phyloP scores from a whole-genome alignment of 257 asterid genomes.

The Nicotiana benthamiana region DNA sequence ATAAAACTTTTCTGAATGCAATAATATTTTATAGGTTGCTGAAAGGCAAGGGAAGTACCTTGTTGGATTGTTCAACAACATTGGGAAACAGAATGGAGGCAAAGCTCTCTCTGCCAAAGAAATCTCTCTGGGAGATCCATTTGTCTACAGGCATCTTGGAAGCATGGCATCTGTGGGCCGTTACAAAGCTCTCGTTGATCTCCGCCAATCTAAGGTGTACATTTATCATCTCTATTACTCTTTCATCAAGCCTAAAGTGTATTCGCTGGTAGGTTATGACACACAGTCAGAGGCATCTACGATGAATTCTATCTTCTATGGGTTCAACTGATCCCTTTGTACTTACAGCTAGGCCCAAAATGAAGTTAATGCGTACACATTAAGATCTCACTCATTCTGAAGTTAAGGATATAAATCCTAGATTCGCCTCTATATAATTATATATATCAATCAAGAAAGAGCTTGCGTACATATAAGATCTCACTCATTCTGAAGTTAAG shows the following conservation, averaged over 20 bases:
- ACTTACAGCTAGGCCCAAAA: too few relatives aligned
- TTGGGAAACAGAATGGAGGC: constrained; percentile 54
- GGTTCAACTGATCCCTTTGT: background rate
- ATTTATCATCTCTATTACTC: background rate
- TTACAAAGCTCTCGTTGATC: constrained; percentile 85
- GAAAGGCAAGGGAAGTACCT: constrained; percentile 90
- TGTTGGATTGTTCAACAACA: constrained; percentile 46
- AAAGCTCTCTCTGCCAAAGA: constrained; percentile 62
- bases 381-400: background rate
- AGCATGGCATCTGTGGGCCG: constrained; percentile 97
- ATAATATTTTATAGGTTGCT: constrained; percentile 51
- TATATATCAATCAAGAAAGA: background rate
- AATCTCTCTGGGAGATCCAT: constrained; percentile 61
- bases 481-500: background rate
- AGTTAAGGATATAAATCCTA: background rate
- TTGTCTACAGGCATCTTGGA: constrained; percentile 72
- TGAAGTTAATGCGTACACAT: too few relatives aligned
- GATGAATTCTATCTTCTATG: too few relatives aligned
- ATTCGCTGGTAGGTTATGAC: background rate
- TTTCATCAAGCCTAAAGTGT: background rate
- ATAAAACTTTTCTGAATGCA: background rate
- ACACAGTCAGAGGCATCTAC: background rate
- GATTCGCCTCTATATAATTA: background rate
- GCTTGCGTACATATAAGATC: too few relatives aligned
- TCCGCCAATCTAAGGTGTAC: constrained; percentile 81